Conservation (phyloP, 805 yeast genomes). For the Cephaloascus albidus region DNA sequence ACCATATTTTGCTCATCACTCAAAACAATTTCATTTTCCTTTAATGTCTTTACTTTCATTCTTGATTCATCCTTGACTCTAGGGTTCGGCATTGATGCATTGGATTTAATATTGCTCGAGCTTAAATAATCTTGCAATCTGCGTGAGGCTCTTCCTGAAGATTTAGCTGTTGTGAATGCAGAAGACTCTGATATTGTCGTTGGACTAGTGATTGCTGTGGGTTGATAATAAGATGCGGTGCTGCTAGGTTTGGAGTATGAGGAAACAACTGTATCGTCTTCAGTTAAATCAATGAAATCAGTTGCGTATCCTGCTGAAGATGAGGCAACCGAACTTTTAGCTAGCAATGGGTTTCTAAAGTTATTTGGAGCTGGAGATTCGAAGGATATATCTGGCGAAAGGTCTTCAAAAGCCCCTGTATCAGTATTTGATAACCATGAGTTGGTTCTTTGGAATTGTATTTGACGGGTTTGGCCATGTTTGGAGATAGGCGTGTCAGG, state of each 20-base stretch:
- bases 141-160: neutral
- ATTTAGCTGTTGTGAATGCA: neutral
- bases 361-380: conserved; percentile 27
- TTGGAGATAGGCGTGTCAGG: neutral
- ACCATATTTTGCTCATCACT: conserved; percentile 38
- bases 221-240: neutral
- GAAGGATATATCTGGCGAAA: conserved; percentile 20
- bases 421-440: neutral
- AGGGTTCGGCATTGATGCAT: conserved; percentile 5
- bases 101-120: neutral
- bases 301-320: neutral
- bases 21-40: conserved; percentile 4
- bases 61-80: conserved; percentile 1
- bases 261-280: neutral
- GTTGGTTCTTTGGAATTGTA: neutral
- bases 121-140: neutral
- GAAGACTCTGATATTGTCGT: neutral
- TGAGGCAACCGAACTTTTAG: conserved; percentile 5
- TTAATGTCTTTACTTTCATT: conserved; percentile 1
- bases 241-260: neutral
- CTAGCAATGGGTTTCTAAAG: conserved; percentile 21
- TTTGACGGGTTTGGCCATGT: neutral
- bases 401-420: neutral
- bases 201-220: neutral
- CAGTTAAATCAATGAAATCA: neutral